A percentile compares a stretch with the other conserved stretches of the same genome.
phyloP scores from a whole-genome alignment of 148 eudicot species.

The Rhododendron vialii region DNA sequence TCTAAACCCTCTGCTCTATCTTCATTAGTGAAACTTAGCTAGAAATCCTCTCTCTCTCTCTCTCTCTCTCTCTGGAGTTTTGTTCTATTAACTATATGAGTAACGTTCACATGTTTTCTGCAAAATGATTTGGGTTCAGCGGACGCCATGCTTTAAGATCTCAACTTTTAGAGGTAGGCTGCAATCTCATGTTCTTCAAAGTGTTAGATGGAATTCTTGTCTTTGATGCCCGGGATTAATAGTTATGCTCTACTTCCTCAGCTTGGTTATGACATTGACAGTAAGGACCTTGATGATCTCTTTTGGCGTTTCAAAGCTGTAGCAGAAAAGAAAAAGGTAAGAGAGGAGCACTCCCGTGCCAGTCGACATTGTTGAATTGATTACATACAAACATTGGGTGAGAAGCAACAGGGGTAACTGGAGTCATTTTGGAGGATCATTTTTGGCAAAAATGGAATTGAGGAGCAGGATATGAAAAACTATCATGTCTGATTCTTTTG shows the following conservation, averaged over 20 bases:
- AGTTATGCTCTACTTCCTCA: slow-evolving; percentile 17
- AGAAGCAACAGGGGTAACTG: not conserved
- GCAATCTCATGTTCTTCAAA: not conserved
- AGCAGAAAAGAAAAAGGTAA: slow-evolving; percentile 89
- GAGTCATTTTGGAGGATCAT: not conserved
- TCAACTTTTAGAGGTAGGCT: slow-evolving; percentile 69
- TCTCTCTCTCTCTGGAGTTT: not conserved
- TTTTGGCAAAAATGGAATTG: not conserved
- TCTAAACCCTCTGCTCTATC: too few species aligned
- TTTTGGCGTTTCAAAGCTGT: slow-evolving; percentile 84
- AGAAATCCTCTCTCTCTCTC: too few species aligned
- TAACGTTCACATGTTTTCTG: not conserved
- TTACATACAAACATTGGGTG: not conserved
- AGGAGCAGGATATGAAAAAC: too few species aligned
- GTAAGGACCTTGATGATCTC: slow-evolving; percentile 85
- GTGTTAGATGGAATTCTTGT: not conserved
- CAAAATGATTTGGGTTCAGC: slow-evolving; percentile 35
- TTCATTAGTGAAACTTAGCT: too few species aligned
- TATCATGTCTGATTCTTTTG: too few species aligned
- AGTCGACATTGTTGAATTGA: not conserved
- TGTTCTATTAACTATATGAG: not conserved
- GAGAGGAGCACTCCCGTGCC: not conserved
- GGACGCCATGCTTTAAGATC: slow-evolving; percentile 93
- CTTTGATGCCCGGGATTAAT: not conserved
- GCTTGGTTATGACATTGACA: slow-evolving; percentile 81